Conservation (phyloP, 192 early-diverging fungal genomes). For the Chytriomyces sp. region DNA sequence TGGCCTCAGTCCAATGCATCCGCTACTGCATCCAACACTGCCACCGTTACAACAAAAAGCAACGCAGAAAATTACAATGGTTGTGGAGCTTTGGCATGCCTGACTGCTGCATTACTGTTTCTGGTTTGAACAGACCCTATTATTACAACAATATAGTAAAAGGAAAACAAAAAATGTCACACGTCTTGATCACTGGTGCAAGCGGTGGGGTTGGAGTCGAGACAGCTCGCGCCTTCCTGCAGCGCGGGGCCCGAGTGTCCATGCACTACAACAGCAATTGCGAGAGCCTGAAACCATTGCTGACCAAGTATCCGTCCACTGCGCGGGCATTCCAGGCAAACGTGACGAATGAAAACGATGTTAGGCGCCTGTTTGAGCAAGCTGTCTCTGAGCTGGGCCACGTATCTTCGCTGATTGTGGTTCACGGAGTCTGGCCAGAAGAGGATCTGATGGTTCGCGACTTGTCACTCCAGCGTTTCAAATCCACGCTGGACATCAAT, state of each 20-base stretch:
- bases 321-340: constrained; percentile 37
- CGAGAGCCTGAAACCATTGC: constrained; percentile 33
- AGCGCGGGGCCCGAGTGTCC: constrained; percentile 46
- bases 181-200: constrained; percentile 62
- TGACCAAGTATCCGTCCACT: constrained; percentile 29
- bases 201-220: constrained; percentile 58
- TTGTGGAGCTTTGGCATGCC: too few relatives aligned
- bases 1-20: neutral
- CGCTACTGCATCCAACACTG: neutral
- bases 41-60: neutral
- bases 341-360: constrained; percentile 45
- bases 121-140: too few relatives aligned
- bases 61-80: too few relatives aligned
- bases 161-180: too few relatives aligned
- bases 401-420: constrained; percentile 53
- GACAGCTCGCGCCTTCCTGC: constrained; percentile 47
- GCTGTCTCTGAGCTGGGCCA: constrained; percentile 38
- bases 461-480: constrained; percentile 55
- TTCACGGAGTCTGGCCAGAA: constrained; percentile 61
- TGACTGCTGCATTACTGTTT: too few relatives aligned
- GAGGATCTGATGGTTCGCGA: constrained; percentile 53
- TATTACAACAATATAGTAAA: too few relatives aligned
- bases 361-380: constrained; percentile 15
- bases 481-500: constrained; percentile 53
- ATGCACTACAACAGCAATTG: constrained; percentile 54